Evolutionary conservation across 352 stramenopile species (phyloP), one percentile per base, ranked within the genome.

Genomic region (Chrysophaeum taylorii): DNA sequence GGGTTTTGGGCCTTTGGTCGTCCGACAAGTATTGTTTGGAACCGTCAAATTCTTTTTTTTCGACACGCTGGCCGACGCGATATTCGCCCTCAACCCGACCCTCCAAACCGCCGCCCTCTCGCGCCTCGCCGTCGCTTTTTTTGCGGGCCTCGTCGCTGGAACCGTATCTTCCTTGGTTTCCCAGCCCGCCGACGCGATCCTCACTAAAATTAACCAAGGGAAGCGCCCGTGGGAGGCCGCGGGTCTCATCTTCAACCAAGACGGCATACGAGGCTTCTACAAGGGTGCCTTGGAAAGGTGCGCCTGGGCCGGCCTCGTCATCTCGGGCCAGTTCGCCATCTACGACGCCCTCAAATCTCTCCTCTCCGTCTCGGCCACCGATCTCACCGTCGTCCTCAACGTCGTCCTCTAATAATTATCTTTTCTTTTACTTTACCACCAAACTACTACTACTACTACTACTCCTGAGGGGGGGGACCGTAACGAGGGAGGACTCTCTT

Each of bases 21-120:
- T 83, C 33, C 75, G 85, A 15, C 84, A 90, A 73, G 82, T 90
- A 23, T 87, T 88, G 62, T 92, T 92, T 74, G 85, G 85, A 50
- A 86, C 81, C 36, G 77, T 92, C 38, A 92, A 92, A 63, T 92
- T 92, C 71, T 72, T 90, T 0, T 76, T 85, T 2, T 92, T 90
- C 79, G 85, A 92, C 75, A 78, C 75, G 53, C 78, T 82, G 38
- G 84, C 75, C 25, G 79, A 84, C 33, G 70, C 71, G 2, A 84
- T 88, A 43, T 86, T 81, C 75, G 15, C 18, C 1, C 33, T 69
- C 2, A 79, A 54, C 52, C 81, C 81, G 38, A 68, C 69, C 43
- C 72, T 86, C 48, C 64, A 67, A 35, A 81, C 86, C 48, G 48
- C 60, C 15, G 85, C 76, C 31, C 81, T 69, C 57, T 86, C 80